A percentile compares a stretch with the other conserved stretches of the same genome.
Evolutionary conservation across 805 yeast genomes (phyloP).

Genomic region (Kregervanrija fluxuum): DNA sequence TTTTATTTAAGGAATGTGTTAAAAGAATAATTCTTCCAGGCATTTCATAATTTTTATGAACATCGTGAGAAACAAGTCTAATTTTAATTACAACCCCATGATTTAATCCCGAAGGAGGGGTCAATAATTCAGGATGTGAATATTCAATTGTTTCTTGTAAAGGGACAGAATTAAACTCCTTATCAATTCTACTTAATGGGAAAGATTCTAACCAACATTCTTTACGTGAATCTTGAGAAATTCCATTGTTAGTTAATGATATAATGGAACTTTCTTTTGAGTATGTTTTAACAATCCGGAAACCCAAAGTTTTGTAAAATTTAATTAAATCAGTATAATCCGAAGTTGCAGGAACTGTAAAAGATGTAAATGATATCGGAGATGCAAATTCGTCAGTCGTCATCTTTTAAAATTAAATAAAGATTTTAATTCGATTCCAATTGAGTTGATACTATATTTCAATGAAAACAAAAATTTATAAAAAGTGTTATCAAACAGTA

Average conservation of each 20-base stretch:
- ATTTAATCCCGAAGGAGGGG: conserved; percentile 12
- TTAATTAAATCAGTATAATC: conserved; percentile 39
- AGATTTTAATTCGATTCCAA: too few relatives aligned
- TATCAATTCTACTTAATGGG: conserved; percentile 33
- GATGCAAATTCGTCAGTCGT: conserved; percentile 11
- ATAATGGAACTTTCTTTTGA: conserved; percentile 36
- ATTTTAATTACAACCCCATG: conserved; percentile 42
- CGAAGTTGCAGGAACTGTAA: conserved; percentile 46
- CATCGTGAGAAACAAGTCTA: conserved; percentile 33
- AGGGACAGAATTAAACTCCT: conserved; percentile 19
- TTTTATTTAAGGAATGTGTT: conserved; percentile 29
- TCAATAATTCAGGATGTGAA: conserved; percentile 13
- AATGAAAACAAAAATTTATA: too few relatives aligned
- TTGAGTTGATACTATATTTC: too few relatives aligned
- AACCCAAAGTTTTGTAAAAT: conserved; percentile 60
- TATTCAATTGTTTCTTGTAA: conserved; percentile 31
- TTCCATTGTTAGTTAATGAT: conserved; percentile 36
- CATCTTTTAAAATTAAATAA: conserved; percentile 1
- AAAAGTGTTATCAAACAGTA: too few relatives aligned
- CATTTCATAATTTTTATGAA: conserved; percentile 26
- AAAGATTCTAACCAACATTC: conserved; percentile 72
- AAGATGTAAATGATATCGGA: conserved; percentile 47
- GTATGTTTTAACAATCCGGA: conserved; percentile 51
- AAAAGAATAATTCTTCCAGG: conserved; percentile 35
- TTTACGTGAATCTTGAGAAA: conserved; percentile 56